Conservation (phyloP, 2,329 filamentous ascomycete species). For the Tolypocladium cylindrosporum region DNA sequence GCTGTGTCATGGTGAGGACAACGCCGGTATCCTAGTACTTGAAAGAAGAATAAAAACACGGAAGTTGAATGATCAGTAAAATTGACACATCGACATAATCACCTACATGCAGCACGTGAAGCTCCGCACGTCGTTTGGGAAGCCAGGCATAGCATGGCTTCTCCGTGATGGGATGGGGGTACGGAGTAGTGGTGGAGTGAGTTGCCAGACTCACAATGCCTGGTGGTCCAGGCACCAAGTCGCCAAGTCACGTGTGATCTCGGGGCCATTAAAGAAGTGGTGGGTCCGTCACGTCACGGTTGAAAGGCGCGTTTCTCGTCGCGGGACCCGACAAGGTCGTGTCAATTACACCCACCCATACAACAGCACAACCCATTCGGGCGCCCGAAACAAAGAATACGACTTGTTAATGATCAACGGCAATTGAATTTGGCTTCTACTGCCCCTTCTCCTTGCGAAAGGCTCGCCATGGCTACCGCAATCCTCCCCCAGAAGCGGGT, state of each 20-base stretch:
- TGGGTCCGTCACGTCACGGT: conserved; percentile 28
- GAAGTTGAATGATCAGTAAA: too few relatives aligned
- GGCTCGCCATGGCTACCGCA: conserved; percentile 34
- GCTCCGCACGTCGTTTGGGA: too few relatives aligned
- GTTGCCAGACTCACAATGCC: too few relatives aligned
- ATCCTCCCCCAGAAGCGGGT: conserved; percentile 62
- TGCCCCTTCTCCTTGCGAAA: not conserved
- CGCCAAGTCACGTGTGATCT: conserved; percentile 19
- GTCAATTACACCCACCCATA: not conserved
- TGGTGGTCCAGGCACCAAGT: not conserved
- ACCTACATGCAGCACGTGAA: not conserved
- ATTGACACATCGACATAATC: too few relatives aligned
- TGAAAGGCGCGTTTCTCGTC: conserved; percentile 20
- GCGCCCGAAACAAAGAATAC: not conserved
- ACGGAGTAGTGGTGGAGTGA: too few relatives aligned
- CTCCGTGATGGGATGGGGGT: too few relatives aligned
- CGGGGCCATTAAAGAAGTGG: conserved; percentile 9
- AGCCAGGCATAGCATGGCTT: too few relatives aligned
- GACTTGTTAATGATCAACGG: not conserved
- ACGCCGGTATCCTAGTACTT: not conserved
- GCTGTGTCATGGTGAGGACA: not conserved
- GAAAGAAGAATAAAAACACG: not conserved
- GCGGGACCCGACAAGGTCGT: not conserved
- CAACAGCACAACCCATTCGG: conserved; percentile 1
- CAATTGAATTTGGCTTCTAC: not conserved